A percentile compares a stretch with the other conserved stretches of the same genome.
Evolutionary conservation across 768 basidiomycete genomes (phyloP).

Genomic region (Coprinopsis sp.): DNA sequence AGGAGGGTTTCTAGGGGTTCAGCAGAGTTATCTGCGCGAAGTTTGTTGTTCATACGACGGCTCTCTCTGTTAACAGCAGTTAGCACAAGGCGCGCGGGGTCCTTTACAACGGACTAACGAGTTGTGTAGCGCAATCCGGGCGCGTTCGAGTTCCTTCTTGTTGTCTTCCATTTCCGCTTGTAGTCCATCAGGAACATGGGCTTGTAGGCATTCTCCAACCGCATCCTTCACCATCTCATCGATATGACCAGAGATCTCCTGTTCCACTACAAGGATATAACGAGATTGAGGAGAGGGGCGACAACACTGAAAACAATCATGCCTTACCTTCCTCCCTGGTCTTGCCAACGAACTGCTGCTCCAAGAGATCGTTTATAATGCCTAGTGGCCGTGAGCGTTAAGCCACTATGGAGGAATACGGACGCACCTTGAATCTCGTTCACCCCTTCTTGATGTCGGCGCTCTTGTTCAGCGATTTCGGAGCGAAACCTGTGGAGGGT

Average conservation of each 20-base stretch:
- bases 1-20: conserved; percentile 43
- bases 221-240: conserved; percentile 47
- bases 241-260: conserved; percentile 43
- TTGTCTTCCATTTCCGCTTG: conserved; percentile 44
- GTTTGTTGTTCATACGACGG: conserved; percentile 45
- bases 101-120: conserved; percentile 54
- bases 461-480: conserved; percentile 40
- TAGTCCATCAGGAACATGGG: conserved; percentile 42
- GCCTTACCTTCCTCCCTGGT: conserved; percentile 41
- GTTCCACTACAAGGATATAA: conserved; percentile 42
- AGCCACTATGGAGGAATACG: neutral
- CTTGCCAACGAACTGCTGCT: conserved; percentile 39
- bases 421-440: conserved; percentile 45
- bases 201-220: conserved; percentile 43
- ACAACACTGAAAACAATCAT: neutral
- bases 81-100: neutral
- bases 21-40: conserved; percentile 38
- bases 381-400: conserved; percentile 24
- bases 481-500: conserved; percentile 33
- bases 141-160: conserved; percentile 40
- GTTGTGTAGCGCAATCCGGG: conserved; percentile 48
- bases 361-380: conserved; percentile 42
- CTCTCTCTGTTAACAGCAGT: conserved; percentile 42
- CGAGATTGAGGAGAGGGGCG: conserved; percentile 4
- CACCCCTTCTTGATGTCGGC: conserved; percentile 38